Evolutionary conservation across 352 stramenopile genomes (phyloP), one percentile per base, ranked within the genome.

Genomic region (Phytopythium sindhum): DNA sequence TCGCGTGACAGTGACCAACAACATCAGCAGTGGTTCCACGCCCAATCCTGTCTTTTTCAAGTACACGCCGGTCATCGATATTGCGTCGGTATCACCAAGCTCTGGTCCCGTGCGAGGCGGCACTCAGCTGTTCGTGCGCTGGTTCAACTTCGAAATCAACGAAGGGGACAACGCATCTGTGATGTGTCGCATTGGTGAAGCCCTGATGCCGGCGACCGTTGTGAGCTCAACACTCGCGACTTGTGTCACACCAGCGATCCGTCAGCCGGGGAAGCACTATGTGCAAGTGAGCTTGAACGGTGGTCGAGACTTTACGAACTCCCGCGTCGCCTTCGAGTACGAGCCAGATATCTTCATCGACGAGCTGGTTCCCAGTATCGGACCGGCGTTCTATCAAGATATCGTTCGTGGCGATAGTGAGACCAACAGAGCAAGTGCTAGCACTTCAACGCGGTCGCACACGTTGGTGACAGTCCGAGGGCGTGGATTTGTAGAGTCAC

Each of bases 1-100:
- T 2, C 62, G 65, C 4, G 66, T 96, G 15, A 66, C 70, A 1
- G 78, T 95, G 23, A 85, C 64, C n/a, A 90, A 79, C 41, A 89
- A 96, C 69, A 93, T 50, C 5, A 82, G 66, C 12, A 21, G 29
- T 50, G n/a, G 23, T 12, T 80, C 78, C 33, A 82, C 85, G 0
- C 62, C 69, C 11, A 92, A 94, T 29, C 77, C 80, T 3, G 74
- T 91, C 0, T 94, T 91, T 66, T 96, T 94, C 66, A 90, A 73
- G 9, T 97, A 94, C 70, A 92, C 81, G 0, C 67, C 72, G 1
- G 47, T 64, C 0, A 68, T 70, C 15, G 70, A 84, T 51, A 45
- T 95, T 6, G 67, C 89, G 23, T 88, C 80, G 0, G 54, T 94
- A 7, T 78, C 73, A 2, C 88, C 89, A 23, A 61, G 35, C 2